Base-by-base conservation (phyloP, 2,329 filamentous ascomycete genomes). In the Laburnicola sp. region DNA sequence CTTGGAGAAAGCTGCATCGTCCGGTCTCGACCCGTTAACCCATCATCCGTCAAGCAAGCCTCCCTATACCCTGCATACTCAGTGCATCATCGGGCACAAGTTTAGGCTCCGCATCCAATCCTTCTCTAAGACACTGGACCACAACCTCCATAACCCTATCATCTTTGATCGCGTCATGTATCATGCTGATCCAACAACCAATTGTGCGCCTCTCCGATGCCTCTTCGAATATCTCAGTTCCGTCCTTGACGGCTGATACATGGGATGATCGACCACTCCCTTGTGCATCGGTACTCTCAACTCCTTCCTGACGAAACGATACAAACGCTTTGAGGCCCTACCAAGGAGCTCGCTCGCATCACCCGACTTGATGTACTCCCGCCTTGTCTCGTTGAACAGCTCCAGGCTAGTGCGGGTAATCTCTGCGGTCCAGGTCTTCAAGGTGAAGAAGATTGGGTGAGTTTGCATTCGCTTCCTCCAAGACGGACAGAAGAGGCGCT, bases 181-280 rank as follows among this genome's bases (percentile, higher is more conserved):
- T 53, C 16, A 55, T 43, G 30, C 55, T 48, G 21, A 55, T 43
- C 55, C 52, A 55, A 25, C 55, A 49, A 4, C 55, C 55, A 27
- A 55, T 51, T 2, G 51, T 58, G 16, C 41, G 46, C 37, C 50
- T 48, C 22, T 35, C 42, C 25, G 35, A 37, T 11, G 22, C 34
- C n/a, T 25, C 35, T 5, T 38, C 39, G 23, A 31, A 44, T 1
- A 45, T n/a, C 21, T 25, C 35, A 26, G 32, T 43, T 32, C 25
- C 26, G 6, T 26, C 34, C 34, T 28, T 4, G 35, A 38, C 2
- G 27, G 4, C 8, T 41, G 34, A 16, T 51, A 45, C 31, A 40
- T 49, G 1, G 55, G 51, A 46, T 58, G 52, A 30, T 58, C 52
- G 9, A 46, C 40, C 9, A 57, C 50, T 4, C 54, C 54, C n/a